Conservation (phyloP, 371 early-diverging fungal species). For the Mortierella sp. region DNA sequence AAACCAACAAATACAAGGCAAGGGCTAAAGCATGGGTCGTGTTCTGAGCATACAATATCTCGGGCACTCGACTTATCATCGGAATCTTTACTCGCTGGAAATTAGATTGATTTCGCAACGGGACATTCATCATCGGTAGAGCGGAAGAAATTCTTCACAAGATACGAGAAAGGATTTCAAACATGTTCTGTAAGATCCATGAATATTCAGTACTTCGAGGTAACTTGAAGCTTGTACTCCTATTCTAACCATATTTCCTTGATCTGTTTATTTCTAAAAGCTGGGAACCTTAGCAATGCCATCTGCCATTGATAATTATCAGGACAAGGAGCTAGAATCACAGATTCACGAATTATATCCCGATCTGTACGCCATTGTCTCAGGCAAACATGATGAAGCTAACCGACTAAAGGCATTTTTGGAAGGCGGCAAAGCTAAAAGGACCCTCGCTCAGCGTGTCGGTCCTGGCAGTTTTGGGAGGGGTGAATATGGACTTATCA, state of each 20-base stretch:
- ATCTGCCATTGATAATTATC: constrained; percentile 3
- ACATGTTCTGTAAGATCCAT: constrained; percentile 38
- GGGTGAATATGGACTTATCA: constrained; percentile 23
- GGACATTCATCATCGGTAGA: constrained; percentile 34
- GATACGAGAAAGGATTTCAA: constrained; percentile 39
- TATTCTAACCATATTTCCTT: background rate
- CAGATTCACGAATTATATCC: constrained; percentile 24
- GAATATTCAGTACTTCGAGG: background rate
- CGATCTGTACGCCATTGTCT: constrained; percentile 24
- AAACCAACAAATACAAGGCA: constrained; percentile 51
- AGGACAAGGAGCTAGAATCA: constrained; percentile 26
- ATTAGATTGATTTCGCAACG: constrained; percentile 30
- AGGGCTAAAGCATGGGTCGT: no score
- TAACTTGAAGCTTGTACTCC: background rate
- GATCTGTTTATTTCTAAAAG: constrained; percentile 6
- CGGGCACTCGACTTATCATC: background rate
- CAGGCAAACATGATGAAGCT: constrained; percentile 31
- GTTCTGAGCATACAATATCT: background rate
- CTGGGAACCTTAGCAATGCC: constrained; percentile 31
- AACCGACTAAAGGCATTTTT: constrained; percentile 31
- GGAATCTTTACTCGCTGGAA: background rate
- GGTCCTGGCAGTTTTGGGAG: constrained; percentile 39
- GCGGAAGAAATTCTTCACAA: constrained; percentile 42
- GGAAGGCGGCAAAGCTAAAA: constrained; percentile 34
- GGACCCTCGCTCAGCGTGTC: constrained; percentile 33